A percentile compares a stretch with the other conserved stretches of the same genome.
These are phyloP conservation scores for Scheffersomyces lignosus DNA, from an alignment of 805 yeast species.

Conservation along the genomic window DNA sequence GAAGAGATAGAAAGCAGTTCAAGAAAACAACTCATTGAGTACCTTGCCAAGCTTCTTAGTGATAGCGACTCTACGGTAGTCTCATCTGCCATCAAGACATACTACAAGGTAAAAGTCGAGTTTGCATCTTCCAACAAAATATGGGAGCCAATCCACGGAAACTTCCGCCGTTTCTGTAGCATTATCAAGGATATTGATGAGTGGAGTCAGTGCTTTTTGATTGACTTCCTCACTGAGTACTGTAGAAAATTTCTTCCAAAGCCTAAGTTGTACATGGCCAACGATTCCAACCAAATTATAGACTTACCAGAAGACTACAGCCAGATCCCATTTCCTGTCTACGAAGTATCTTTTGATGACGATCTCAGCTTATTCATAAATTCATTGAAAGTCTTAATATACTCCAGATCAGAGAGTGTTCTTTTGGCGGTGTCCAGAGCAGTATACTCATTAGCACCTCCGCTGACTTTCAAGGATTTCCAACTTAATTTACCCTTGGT, in stretches of 20 bases:
- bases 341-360: conserved; percentile 46
- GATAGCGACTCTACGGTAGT: conserved; percentile 70
- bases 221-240: conserved; percentile 69
- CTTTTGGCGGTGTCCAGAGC: conserved; percentile 61
- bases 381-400: conserved; percentile 46
- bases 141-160: conserved; percentile 69
- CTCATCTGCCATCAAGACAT: conserved; percentile 63
- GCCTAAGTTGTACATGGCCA: conserved; percentile 43
- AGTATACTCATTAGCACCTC: conserved; percentile 57
- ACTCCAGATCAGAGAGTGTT: conserved; percentile 58
- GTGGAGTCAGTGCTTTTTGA: conserved; percentile 61
- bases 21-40: conserved; percentile 48
- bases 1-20: conserved; percentile 37
- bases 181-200: conserved; percentile 58
- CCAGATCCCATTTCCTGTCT: conserved; percentile 12
- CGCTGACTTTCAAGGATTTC: conserved; percentile 47
- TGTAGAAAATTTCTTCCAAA: conserved; percentile 57
- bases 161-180: conserved; percentile 58
- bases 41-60: conserved; percentile 54
- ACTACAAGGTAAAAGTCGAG: conserved; percentile 49
- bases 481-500: conserved; percentile 53
- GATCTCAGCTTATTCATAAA: conserved; percentile 60
- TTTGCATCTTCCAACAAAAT: conserved; percentile 29
- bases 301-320: conserved; percentile 45
- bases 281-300: conserved; percentile 28